A percentile compares a stretch with the other conserved stretches of the same genome.
phyloP scores from a whole-genome alignment of 768 basidiomycete genomes.

The Phlegmacium glaucopus region DNA sequence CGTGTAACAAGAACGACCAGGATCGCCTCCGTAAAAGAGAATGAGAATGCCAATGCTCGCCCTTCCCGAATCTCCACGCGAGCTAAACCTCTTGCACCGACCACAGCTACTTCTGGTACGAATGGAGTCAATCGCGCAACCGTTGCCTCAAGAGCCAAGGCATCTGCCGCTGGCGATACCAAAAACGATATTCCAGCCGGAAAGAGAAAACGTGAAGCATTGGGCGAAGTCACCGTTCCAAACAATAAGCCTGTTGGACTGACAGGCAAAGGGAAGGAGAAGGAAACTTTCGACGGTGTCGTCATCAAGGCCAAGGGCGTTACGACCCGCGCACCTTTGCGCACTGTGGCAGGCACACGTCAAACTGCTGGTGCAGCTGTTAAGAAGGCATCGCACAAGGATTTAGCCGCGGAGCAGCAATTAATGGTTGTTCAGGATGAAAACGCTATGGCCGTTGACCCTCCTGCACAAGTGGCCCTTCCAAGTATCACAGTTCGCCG shows the following conservation, averaged over 20 bases:
- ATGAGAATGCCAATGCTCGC: conserved; percentile 72
- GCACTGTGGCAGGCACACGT: conserved; percentile 45
- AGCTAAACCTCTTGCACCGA: conserved; percentile 51
- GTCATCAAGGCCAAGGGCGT: conserved; percentile 50
- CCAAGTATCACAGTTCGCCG: conserved; percentile 40
- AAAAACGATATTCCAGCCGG: conserved; percentile 49
- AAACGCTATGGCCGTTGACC: conserved; percentile 54
- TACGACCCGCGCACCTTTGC: conserved; percentile 51
- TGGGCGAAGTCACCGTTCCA: conserved; percentile 64
- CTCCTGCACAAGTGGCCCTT: conserved; percentile 31
- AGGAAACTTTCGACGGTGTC: conserved; percentile 63
- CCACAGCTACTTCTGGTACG: conserved; percentile 33
- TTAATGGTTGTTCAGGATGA: conserved; percentile 34
- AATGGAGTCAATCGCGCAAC: conserved; percentile 48
- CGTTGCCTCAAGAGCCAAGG: conserved; percentile 52
- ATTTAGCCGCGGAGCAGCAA: conserved; percentile 9
- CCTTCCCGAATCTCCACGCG: conserved; percentile 58
- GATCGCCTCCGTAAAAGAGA: conserved; percentile 54
- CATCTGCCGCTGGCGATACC: conserved; percentile 32
- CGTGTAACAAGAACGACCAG: conserved; percentile 57
- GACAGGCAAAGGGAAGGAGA: conserved; percentile 53
- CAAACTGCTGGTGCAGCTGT: conserved; percentile 28
- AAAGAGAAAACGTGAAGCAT: conserved; percentile 79
- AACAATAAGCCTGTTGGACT: conserved; percentile 46
- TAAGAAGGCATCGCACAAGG: conserved; percentile 27